phyloP scores from a whole-genome alignment of 371 early-diverging fungal species.

The Circinella umbellata region DNA sequence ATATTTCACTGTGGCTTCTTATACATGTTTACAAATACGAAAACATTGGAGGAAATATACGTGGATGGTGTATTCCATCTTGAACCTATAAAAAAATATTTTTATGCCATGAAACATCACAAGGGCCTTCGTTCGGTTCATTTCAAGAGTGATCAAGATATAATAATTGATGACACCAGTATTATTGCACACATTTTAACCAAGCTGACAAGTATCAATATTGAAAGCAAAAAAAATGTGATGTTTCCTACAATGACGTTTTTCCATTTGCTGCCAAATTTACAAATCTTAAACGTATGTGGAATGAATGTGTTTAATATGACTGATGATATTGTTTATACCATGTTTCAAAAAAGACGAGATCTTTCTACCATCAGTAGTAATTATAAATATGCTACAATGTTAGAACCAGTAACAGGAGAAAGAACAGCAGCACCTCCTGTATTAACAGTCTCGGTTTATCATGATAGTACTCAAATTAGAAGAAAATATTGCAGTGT shows the following conservation, averaged over 20 bases:
- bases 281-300: neutral
- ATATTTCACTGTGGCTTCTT: neutral
- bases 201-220: neutral
- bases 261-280: neutral
- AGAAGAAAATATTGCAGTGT: too few relatives aligned
- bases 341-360: neutral
- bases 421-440: too few relatives aligned
- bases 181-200: neutral
- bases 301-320: neutral
- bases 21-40: neutral
- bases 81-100: neutral
- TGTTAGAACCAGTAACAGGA: too few relatives aligned
- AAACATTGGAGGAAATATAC: neutral
- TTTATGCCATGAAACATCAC: neutral
- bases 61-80: neutral
- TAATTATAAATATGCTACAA: too few relatives aligned
- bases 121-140: neutral
- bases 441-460: too few relatives aligned
- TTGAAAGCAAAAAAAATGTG: neutral
- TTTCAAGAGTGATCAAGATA: neutral
- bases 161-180: neutral
- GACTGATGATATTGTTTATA: neutral
- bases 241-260: neutral
- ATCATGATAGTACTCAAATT: too few relatives aligned
- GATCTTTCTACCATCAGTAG: too few relatives aligned